Evolutionary conservation across 2,329 filamentous ascomycete species (phyloP).

Genomic region (Botrytis paeoniae): DNA sequence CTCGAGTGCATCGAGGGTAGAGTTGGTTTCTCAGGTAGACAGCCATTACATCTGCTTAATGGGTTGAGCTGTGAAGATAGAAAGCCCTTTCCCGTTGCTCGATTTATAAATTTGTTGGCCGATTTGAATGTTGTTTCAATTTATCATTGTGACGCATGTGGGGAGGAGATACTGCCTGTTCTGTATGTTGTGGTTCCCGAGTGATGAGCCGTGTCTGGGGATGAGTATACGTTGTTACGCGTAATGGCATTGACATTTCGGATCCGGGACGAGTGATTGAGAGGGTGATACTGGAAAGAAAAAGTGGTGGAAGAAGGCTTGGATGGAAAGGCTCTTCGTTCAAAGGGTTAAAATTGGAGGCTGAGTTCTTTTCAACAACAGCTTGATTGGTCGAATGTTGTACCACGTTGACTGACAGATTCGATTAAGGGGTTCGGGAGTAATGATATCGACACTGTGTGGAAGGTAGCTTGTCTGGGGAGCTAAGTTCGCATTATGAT

Average conservation of each 20-base stretch:
- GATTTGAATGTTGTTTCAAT: constrained; percentile 57
- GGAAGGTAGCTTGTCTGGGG: neutral
- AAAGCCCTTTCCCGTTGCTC: constrained; percentile 54
- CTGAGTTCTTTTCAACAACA: constrained; percentile 50
- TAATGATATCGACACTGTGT: neutral
- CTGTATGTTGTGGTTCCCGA: constrained; percentile 58
- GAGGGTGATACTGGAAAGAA: constrained; percentile 43
- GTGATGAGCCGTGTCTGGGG: constrained; percentile 45
- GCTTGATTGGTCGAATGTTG: constrained; percentile 46
- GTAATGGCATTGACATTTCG: constrained; percentile 47
- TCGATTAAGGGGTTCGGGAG: neutral
- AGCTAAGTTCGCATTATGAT: neutral
- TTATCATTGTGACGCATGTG: constrained; percentile 54
- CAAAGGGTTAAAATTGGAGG: constrained; percentile 51
- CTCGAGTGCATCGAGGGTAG: constrained; percentile 59
- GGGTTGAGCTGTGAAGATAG: constrained; percentile 55
- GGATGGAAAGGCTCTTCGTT: constrained; percentile 48
- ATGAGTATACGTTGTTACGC: constrained; percentile 43
- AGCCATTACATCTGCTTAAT: constrained; percentile 56
- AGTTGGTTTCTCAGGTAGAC: constrained; percentile 62
- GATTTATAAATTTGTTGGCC: constrained; percentile 47
- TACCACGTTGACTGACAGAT: constrained; percentile 44
- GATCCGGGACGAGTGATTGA: constrained; percentile 46
- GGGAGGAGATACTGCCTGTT: constrained; percentile 52
- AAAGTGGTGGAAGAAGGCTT: constrained; percentile 48